Percentiles rank a stretch among this genome's conserved stretches.
phyloP scores from a whole-genome alignment of 345 rosid species.

The Citrus hindsii region DNA sequence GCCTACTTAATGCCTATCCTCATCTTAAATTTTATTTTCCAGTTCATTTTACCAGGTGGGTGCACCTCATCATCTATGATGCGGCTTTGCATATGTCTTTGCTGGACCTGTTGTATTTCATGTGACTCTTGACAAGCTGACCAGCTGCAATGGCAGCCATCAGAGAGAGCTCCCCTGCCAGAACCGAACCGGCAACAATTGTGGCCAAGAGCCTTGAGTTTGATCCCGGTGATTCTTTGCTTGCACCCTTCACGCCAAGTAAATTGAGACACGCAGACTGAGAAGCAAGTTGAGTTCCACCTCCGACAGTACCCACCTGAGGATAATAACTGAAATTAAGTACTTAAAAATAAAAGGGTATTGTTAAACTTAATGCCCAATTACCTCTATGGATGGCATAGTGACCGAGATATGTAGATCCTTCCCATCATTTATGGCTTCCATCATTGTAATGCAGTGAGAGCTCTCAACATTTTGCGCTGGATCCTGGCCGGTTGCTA shows the following conservation, averaged over 20 bases:
- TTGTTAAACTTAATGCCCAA: background rate
- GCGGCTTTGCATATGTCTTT: slow-evolving; percentile 43
- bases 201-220: slow-evolving; percentile 69
- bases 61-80: slow-evolving; percentile 15
- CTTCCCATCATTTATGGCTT: slow-evolving; percentile 72
- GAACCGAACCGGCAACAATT: slow-evolving; percentile 75
- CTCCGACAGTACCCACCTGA: slow-evolving; percentile 89
- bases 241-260: slow-evolving; percentile 79
- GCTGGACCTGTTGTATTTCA: slow-evolving; percentile 92
- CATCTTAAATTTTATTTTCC: slow-evolving; percentile 2
- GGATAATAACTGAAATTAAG: background rate
- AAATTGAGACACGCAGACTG: slow-evolving; percentile 84
- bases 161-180: slow-evolving; percentile 79
- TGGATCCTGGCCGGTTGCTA: slow-evolving; percentile 94
- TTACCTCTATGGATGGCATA: slow-evolving; percentile 86
- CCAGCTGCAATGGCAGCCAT: slow-evolving; percentile 94
- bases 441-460: slow-evolving; percentile 93
- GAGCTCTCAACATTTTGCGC: slow-evolving; percentile 90
- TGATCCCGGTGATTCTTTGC: slow-evolving; percentile 60
- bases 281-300: slow-evolving; percentile 87
- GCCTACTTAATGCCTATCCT: background rate
- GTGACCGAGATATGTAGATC: slow-evolving; percentile 81
- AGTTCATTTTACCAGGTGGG: background rate
- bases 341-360: background rate
- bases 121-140: slow-evolving; percentile 81